Percentiles rank a stretch among this genome's conserved stretches.
Evolutionary conservation across 306 rosid species (phyloP).

Genomic region (Cucurbita maxima): DNA sequence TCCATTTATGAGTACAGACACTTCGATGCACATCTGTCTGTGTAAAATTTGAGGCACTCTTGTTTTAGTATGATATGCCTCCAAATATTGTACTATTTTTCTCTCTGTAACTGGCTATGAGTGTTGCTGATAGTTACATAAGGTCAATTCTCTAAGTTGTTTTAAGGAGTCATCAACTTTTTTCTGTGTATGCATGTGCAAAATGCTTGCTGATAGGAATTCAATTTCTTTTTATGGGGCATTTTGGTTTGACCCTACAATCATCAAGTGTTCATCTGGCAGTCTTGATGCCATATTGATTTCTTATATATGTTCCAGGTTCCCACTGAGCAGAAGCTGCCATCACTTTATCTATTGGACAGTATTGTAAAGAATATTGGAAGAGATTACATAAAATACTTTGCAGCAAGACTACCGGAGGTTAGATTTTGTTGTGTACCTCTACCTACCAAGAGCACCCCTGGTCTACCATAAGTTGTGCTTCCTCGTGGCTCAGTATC

Average conservation of each 20-base stretch:
- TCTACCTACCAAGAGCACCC: background rate
- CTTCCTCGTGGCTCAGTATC: background rate
- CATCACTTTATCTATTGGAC: constrained; percentile 89
- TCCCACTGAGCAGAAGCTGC: constrained; percentile 81
- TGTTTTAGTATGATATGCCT: background rate
- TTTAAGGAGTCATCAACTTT: no score
- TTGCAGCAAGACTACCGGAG: constrained; percentile 78
- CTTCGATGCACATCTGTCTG: background rate
- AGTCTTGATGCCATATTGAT: background rate
- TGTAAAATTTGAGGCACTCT: background rate
- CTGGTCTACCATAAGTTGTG: background rate
- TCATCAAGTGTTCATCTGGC: background rate
- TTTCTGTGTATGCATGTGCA: background rate
- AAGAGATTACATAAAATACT: constrained; percentile 76
- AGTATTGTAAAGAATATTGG: constrained; percentile 95
- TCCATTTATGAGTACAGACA: background rate
- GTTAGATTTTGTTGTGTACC: constrained; percentile 32
- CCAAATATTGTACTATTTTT: background rate
- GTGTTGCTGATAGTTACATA: background rate
- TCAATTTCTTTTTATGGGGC: background rate
- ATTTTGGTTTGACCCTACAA: background rate
- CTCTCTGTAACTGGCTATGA: background rate
- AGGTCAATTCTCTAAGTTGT: no score
- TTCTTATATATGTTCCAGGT: constrained; percentile 42
- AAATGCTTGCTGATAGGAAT: background rate